Evolutionary conservation across 257 asterid species (phyloP).

Genomic region (Agastache rugosa): DNA sequence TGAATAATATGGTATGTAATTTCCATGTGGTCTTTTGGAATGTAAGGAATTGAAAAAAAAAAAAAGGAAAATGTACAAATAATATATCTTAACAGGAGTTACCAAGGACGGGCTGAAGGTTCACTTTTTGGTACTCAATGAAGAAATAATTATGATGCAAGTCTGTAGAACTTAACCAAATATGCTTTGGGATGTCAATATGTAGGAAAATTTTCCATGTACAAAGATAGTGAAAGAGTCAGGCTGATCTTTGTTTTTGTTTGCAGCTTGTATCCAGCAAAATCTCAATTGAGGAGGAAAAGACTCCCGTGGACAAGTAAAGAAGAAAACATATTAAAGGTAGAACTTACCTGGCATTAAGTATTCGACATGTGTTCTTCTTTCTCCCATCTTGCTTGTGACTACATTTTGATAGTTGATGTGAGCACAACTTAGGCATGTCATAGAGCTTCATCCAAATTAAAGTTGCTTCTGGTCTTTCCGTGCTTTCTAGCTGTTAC

Average conservation of each 20-base stretch:
- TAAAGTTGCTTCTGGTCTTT: not conserved
- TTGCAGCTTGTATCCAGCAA: slow-evolving; percentile 54
- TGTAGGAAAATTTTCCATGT: slow-evolving; percentile 11
- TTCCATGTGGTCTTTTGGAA: not conserved
- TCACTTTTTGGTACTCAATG: slow-evolving; percentile 15
- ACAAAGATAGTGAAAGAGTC: not conserved
- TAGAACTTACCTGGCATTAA: slow-evolving; percentile 27
- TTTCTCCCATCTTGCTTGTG: slow-evolving; percentile 8
- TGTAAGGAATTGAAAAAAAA: not conserved
- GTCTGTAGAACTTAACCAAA: slow-evolving; percentile 17
- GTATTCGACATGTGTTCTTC: not conserved
- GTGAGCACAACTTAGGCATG: not conserved
- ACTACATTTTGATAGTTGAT: not conserved
- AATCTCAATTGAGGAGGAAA: slow-evolving; percentile 50
- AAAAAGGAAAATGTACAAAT: not conserved
- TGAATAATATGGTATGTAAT: slow-evolving; percentile 11
- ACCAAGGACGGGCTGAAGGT: not conserved
- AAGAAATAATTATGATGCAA: not conserved
- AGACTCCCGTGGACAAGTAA: slow-evolving; percentile 57
- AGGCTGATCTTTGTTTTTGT: slow-evolving; percentile 16
- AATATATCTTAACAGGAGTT: not conserved
- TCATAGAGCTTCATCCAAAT: not conserved
- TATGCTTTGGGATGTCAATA: not conserved
- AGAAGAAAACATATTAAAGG: slow-evolving; percentile 74
- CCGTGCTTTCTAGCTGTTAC: not conserved